phyloP scores from a whole-genome alignment of 2,329 filamentous ascomycete species.

The Xylaria sp. region DNA sequence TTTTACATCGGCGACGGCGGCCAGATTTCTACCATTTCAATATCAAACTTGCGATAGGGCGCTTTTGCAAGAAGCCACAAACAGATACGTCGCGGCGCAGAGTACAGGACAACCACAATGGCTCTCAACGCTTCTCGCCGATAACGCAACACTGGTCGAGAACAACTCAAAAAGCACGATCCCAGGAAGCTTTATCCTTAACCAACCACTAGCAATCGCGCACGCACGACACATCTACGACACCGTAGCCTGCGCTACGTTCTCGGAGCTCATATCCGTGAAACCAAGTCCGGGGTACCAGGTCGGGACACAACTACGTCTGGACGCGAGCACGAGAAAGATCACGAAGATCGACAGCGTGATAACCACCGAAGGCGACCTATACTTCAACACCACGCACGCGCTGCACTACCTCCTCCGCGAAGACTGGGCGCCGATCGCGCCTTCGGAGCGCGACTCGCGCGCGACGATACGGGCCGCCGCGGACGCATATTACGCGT shows the following conservation, averaged over 20 bases:
- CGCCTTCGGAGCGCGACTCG: conserved; percentile 37
- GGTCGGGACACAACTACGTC: conserved; percentile 48
- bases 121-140: conserved; percentile 32
- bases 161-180: conserved; percentile 33
- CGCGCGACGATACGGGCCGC: conserved; percentile 44
- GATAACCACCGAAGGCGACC: conserved; percentile 44
- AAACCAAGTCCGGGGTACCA: conserved; percentile 34
- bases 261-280: conserved; percentile 34
- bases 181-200: conserved; percentile 25
- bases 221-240: conserved; percentile 41
- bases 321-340: conserved; percentile 19
- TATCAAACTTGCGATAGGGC: conserved; percentile 39
- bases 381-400: conserved; percentile 49
- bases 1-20: conserved; percentile 6
- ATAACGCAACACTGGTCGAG: conserved; percentile 36
- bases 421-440: conserved; percentile 45
- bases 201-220: conserved; percentile 28
- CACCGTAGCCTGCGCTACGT: conserved; percentile 43
- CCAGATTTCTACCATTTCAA: neutral
- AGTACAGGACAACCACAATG: conserved; percentile 39
- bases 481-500: conserved; percentile 49
- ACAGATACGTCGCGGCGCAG: conserved; percentile 43
- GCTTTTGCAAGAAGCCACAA: conserved; percentile 42
- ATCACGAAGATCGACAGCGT: conserved; percentile 45
- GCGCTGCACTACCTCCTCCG: conserved; percentile 46